These are phyloP conservation scores for Scedosporium minutisporum DNA, from an alignment of 2,329 filamentous ascomycete species.

Conservation along the genomic window DNA sequence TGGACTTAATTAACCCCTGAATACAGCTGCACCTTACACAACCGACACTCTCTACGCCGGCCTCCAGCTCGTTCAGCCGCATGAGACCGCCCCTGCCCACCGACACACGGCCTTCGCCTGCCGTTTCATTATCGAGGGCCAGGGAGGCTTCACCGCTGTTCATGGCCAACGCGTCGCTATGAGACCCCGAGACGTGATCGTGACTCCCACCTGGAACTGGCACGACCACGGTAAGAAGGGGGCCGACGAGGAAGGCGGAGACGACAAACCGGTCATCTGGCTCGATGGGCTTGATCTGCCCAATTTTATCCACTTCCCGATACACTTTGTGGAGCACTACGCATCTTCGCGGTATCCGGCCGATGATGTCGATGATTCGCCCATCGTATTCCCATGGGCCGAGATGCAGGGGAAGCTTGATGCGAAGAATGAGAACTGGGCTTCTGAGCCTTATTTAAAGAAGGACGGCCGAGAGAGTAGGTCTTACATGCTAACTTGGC, in stretches of 20 bases:
- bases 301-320: constrained; percentile 36
- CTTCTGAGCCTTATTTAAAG: constrained; percentile 22
- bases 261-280: constrained; percentile 40
- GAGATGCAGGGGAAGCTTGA: constrained; percentile 34
- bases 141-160: constrained; percentile 43
- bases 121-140: constrained; percentile 45
- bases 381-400: constrained; percentile 39
- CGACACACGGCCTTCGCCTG: constrained; percentile 44
- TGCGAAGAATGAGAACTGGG: constrained; percentile 16
- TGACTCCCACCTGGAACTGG: constrained; percentile 47
- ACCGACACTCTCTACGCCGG: constrained; percentile 47
- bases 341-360: constrained; percentile 30
- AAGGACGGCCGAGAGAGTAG: constrained; percentile 20
- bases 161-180: constrained; percentile 39
- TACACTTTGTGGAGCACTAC: constrained; percentile 44
- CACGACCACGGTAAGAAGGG: constrained; percentile 48
- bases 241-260: constrained; percentile 13
- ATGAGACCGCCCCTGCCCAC: constrained; percentile 42
- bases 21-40: constrained; percentile 36
- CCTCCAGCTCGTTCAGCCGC: constrained; percentile 43
- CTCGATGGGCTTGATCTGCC: constrained; percentile 45
- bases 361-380: constrained; percentile 28
- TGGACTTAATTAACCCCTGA: neutral
- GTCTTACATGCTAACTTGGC: constrained; percentile 1
- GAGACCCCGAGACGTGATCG: constrained; percentile 40